These are phyloP conservation scores for Naganishia kalamii DNA, from an alignment of 768 basidiomycete species.

Conservation along the genomic window DNA sequence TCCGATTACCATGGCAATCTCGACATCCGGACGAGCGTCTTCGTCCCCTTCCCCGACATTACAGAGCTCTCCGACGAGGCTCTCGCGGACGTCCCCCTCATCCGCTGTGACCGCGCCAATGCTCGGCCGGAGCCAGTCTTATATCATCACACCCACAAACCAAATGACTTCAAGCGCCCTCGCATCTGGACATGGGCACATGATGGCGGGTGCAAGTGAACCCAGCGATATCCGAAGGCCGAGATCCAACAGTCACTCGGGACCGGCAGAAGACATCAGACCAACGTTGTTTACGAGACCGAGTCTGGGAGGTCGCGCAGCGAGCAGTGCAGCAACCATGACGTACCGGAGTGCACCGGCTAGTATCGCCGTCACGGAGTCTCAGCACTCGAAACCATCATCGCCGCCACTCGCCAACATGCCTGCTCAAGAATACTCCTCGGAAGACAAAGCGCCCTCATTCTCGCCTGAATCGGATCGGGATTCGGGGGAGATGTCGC, in stretches of 20 bases:
- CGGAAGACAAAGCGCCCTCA: no score
- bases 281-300: background rate
- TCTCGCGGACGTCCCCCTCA: background rate
- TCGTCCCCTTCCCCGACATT: background rate
- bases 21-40: background rate
- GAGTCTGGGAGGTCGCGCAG: background rate
- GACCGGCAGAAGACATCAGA: background rate
- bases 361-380: no score
- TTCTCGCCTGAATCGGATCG: background rate
- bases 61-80: background rate
- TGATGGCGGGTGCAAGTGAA: background rate
- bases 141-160: conserved; percentile 6
- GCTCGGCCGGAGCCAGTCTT: conserved; percentile 11
- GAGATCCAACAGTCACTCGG: background rate
- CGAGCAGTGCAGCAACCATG: background rate
- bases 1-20: background rate
- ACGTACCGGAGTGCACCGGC: background rate
- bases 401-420: no score
- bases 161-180: conserved; percentile 1
- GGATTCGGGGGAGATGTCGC: background rate
- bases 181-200: background rate
- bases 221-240: conserved; percentile 7
- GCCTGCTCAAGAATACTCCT: no score
- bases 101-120: background rate
- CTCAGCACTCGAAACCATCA: no score